Evolutionary conservation across 768 basidiomycete genomes (phyloP), one percentile per base, ranked within the genome.

Genomic region (Tylopilus balloui): DNA sequence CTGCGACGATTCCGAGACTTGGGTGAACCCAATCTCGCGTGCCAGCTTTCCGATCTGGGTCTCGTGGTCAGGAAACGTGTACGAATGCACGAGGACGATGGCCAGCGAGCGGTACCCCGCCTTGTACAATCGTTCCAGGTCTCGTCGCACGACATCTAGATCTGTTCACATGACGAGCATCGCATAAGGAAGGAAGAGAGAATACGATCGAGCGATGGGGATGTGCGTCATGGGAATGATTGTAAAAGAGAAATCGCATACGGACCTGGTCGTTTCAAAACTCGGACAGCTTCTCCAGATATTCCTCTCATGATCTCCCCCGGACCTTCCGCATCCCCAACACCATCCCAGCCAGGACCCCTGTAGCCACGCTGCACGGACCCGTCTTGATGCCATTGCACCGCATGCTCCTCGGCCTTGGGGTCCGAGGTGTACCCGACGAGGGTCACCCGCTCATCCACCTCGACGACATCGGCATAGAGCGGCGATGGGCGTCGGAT

Each of bases 341-440:
- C 56, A 2, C 79, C 80, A 57, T 90, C 87, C 80, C 86, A 87
- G 0, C 88, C 90, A 12, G 76, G 80, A 1, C 92, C 92, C 25
- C 81, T 71, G 63, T 90, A 92, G 1, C 82, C 83, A 47, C 81
- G 73, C 40, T 56, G 68, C 5, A 92, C 73, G 24, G 78, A 79
- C 12, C 88, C 91, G 24, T 79, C 68, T 13, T 84, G 81, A 53
- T 86, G 78, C 58, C 94, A 97, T 56, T 83, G 73, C 6, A 94
- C 72, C 0, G 83, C 82, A 55, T 93, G 81, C 32, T 81, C 79
- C 48, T 84, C 88, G 0, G 85, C 80, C 44, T 84, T 66, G 0
- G 93, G 92, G 61, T 97, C 94, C 14, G 86, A 90, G 0, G 93
- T 91, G 61, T 88, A 97, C 15, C 93, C 94, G 0, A 94, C 88